phyloP scores from a whole-genome alignment of 1,139 yeast genomes.

The Yamadazyma friedrichii region DNA sequence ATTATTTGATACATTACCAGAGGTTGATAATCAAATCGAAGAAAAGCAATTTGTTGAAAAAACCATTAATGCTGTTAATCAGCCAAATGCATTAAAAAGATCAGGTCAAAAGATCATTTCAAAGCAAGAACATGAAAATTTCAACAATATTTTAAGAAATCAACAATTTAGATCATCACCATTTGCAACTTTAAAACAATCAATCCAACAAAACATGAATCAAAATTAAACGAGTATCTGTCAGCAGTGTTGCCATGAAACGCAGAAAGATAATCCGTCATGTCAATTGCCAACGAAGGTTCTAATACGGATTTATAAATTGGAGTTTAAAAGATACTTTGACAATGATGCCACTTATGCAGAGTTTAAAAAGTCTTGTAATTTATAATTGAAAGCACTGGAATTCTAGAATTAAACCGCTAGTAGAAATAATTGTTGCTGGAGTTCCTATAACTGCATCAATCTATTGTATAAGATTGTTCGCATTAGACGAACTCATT shows the following conservation, averaged over 20 bases:
- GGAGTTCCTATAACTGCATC: no score
- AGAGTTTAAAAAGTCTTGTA: neutral
- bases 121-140: constrained; percentile 53
- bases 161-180: constrained; percentile 53
- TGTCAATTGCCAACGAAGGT: no score
- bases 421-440: neutral
- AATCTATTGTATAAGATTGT: no score
- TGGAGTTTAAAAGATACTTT: no score
- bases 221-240: no score
- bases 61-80: constrained; percentile 28
- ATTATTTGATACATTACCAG: constrained; percentile 51
- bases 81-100: constrained; percentile 58
- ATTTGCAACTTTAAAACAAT: constrained; percentile 55
- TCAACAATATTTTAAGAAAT: constrained; percentile 53
- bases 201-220: constrained; percentile 20
- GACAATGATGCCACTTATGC: no score
- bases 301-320: no score
- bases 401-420: no score
- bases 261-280: no score
- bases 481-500: no score
- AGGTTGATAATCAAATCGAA: constrained; percentile 10
- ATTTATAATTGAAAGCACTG: neutral
- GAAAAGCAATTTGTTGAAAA: constrained; percentile 11
- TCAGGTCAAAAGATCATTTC: constrained; percentile 58
- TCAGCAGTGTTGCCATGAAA: no score